Evolutionary conservation across 495 filamentous ascomycete genomes (phyloP), one percentile per base, ranked within the genome.

Genomic region (Niebla homalea): DNA sequence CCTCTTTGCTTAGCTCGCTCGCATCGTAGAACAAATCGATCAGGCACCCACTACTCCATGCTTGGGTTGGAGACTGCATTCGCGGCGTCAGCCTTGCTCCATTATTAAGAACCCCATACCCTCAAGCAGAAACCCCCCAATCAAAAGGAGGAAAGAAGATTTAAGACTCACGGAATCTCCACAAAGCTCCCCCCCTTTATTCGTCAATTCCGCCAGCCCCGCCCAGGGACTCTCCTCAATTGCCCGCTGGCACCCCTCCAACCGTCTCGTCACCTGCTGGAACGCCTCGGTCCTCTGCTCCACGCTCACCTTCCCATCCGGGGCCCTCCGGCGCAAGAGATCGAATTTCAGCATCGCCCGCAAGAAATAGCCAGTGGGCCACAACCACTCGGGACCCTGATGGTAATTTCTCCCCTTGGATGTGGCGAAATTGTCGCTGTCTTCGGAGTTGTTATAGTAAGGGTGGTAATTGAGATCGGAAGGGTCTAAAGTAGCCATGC

Each of bases 371-470:
- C 93, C 93, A 4, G 85, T 87, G 1, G 89, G 93, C 93, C 93
- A 99, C n/a, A 95, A 70, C 93, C 93, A 99, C 65, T 99, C 93
- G 0, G 93, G 93, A 1, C 93, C 93, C 64, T 97, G 92, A 62
- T 99, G 93, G 64, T 99, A 99, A 61, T 95, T 96, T 16, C 93
- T 73, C 14, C 93, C 93, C 59, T 97, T 97, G 49, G 83, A 78
- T 0, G 88, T 96, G 1, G 82, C 75, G 60, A 94, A 97, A 61
- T 95, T 85, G 35, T 74, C 77, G 11, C 79, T 86, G 64, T 99
- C 93, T 62, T 96, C 89, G 39, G 83, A 84, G 68, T 99, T 99
- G 69, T 79, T 80, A 70, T 99, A 99, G 70, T 89, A 82, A 0
- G 87, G 87, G 6, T 84, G 81, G 64, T 99, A 99, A 61, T 97